Conservation (phyloP, 108 stramenopile genomes). For the Thalassiosira profunda region DNA sequence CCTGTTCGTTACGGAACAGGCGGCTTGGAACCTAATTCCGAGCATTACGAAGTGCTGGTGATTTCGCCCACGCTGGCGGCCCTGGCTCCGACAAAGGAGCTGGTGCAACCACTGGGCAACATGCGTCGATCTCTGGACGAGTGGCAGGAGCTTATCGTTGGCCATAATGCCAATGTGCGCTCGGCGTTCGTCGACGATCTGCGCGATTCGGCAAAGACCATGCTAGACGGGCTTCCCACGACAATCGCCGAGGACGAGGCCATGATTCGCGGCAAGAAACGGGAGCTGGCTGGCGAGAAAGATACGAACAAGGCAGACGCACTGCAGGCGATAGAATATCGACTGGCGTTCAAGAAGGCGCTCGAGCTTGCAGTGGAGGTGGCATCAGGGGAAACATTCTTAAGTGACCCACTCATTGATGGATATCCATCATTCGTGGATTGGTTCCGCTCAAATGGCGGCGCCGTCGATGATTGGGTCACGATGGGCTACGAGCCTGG, state of each 20-base stretch:
- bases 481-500: conserved; percentile 33
- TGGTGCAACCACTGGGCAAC: conserved; percentile 32
- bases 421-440: too few relatives aligned
- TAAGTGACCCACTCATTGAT: too few relatives aligned
- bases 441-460: conserved; percentile 40
- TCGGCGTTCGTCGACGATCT: conserved; percentile 22
- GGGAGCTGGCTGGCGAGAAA: conserved; percentile 14
- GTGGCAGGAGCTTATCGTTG: conserved; percentile 23
- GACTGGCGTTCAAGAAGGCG: conserved; percentile 48
- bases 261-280: conserved; percentile 19
- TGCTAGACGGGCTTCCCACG: conserved; percentile 29
- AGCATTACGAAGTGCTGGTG: conserved; percentile 38
- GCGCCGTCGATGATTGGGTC: conserved; percentile 40
- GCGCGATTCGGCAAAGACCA: conserved; percentile 16
- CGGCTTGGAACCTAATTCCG: conserved; percentile 27
- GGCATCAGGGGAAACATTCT: conserved; percentile 21
- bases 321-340: conserved; percentile 45
- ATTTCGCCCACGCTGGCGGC: conserved; percentile 33
- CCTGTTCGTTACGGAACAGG: background rate
- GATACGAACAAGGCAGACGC: conserved; percentile 40
- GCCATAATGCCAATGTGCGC: conserved; percentile 28
- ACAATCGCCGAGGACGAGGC: conserved; percentile 39
- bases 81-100: conserved; percentile 26
- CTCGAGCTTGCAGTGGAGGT: conserved; percentile 28
- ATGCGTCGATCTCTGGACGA: conserved; percentile 26